Base-by-base conservation (phyloP, 495 filamentous ascomycete species). In the Daldinia decipiens region DNA sequence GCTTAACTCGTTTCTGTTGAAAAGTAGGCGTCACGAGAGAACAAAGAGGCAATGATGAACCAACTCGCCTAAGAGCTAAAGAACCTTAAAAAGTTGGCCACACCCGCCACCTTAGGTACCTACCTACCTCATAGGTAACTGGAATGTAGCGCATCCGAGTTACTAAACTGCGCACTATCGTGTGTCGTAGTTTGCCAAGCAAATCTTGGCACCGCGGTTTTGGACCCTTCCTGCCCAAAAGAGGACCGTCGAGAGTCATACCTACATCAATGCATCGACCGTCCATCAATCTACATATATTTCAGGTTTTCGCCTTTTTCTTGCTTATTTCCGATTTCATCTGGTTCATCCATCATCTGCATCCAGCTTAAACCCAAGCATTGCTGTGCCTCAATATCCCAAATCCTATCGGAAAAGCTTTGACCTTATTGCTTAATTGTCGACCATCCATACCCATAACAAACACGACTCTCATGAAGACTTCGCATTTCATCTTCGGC, bases 391-490 rank as follows among this genome's bases (percentile, higher is more conserved):
- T 47, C 19, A 24, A 47, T 36, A 31, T 36, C n/a, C n/a, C n/a
- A n/a, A n/a, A n/a, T n/a, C 36, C 11, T 21, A 36, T 36, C 21
- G 40, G 24, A 58, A 39, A 39, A 52, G 50, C 52, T 52, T 51
- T n/a, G 15, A 39, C 45, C 15, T 47, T 21, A 53, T 54, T 67
- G 47, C 39, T 52, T 1, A 47, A 47, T 47, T 47, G 7, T 47
- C 24, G 11, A 47, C 36, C 19, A 60, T 27, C 6, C 6, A 51
- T 26, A 54, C 17, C 1, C 57, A 55, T 26, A 45, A 43, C 60
- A 52, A 59, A 19, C 52, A 52, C 61, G 3, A 54, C 53, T 34
- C 29, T 70, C 52, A 78, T 78, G 76, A 78, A 78, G 71, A 11
- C 65, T 7, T 65, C 63, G 1, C 55, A 67, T 64, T 3, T 71